Conservation (phyloP, 2,329 filamentous ascomycete genomes). For the Aspergillus tubingensis region DNA sequence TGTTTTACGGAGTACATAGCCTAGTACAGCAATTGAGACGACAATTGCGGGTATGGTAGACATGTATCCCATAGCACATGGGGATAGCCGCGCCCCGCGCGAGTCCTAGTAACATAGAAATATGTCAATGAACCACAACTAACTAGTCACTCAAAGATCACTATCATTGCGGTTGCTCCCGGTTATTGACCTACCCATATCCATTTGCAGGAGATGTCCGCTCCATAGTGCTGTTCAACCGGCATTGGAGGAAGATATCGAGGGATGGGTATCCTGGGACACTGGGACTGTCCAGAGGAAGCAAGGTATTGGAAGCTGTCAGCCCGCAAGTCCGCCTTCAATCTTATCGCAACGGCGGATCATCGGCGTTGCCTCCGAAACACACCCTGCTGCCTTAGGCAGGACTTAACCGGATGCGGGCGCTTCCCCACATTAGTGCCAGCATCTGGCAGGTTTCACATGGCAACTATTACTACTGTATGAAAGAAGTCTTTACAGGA, state of each 20-base stretch:
- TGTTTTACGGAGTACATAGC: constrained; percentile 30
- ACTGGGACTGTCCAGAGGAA: not conserved
- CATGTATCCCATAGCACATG: constrained; percentile 38
- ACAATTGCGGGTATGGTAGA: constrained; percentile 32
- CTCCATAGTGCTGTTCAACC: constrained; percentile 12
- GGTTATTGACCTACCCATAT: constrained; percentile 19
- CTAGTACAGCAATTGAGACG: constrained; percentile 28
- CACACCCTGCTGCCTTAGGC: not conserved
- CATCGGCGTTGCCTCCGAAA: constrained; percentile 3
- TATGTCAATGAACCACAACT: not conserved
- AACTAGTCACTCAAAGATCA: too few species aligned
- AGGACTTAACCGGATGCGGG: not conserved
- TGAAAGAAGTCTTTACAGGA: too few species aligned
- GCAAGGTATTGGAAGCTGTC: not conserved
- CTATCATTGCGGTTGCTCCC: not conserved
- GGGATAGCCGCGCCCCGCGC: constrained; percentile 36
- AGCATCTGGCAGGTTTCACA: not conserved
- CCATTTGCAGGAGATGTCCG: constrained; percentile 15
- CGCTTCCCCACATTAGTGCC: not conserved
- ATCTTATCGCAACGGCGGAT: not conserved
- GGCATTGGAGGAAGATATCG: constrained; percentile 11
- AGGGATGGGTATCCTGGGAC: not conserved
- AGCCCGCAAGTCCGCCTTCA: not conserved
- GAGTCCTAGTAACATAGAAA: constrained; percentile 33
- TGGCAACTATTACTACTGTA: too few species aligned